A percentile compares a stretch with the other conserved stretches of the same genome.
These are phyloP conservation scores for Mycena citricolor DNA, from an alignment of 1,284 basidiomycete genomes.

Conservation along the genomic window DNA sequence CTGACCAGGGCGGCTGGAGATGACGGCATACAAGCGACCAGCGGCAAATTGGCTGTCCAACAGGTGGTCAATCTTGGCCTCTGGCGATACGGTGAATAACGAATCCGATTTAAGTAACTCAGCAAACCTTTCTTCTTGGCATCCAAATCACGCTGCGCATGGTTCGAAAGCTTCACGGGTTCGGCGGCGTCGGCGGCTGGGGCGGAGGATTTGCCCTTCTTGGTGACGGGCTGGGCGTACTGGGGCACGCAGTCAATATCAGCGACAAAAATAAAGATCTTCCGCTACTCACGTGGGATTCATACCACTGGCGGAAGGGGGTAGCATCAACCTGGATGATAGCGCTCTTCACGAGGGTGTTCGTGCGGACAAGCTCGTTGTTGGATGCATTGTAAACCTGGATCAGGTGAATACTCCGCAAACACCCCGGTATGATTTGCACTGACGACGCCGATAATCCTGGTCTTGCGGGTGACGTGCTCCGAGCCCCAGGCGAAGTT, in stretches of 20 bases:
- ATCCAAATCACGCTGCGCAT: constrained; percentile 81
- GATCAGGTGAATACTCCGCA: constrained; percentile 3
- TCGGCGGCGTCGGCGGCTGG: constrained; percentile 48
- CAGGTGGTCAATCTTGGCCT: constrained; percentile 86
- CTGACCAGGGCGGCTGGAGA: constrained; percentile 93
- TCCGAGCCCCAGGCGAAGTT: constrained; percentile 98
- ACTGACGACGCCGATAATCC: constrained; percentile 92
- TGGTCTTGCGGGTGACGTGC: constrained; percentile 88
- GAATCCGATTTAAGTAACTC: constrained; percentile 4
- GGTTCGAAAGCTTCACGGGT: constrained; percentile 84
- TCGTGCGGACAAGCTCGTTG: constrained; percentile 98
- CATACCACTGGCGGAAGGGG: constrained; percentile 98
- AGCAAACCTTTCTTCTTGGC: constrained; percentile 82
- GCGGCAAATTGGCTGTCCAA: constrained; percentile 86
- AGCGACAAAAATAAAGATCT: constrained; percentile 6
- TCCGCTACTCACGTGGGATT: constrained; percentile 76
- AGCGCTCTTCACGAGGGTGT: constrained; percentile 93
- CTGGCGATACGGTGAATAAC: constrained; percentile 36
- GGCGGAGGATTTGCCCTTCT: constrained; percentile 73
- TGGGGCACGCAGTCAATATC: constrained; percentile 32
- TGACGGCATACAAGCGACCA: constrained; percentile 85
- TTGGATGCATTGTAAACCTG: constrained; percentile 97
- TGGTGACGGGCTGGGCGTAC: constrained; percentile 91
- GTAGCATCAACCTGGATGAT: constrained; percentile 96
- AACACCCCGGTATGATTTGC: constrained; percentile 4